A percentile compares a stretch with the other conserved stretches of the same genome.
phyloP scores from a whole-genome alignment of 805 yeast genomes.

The Wickerhamiella hasegawae region DNA sequence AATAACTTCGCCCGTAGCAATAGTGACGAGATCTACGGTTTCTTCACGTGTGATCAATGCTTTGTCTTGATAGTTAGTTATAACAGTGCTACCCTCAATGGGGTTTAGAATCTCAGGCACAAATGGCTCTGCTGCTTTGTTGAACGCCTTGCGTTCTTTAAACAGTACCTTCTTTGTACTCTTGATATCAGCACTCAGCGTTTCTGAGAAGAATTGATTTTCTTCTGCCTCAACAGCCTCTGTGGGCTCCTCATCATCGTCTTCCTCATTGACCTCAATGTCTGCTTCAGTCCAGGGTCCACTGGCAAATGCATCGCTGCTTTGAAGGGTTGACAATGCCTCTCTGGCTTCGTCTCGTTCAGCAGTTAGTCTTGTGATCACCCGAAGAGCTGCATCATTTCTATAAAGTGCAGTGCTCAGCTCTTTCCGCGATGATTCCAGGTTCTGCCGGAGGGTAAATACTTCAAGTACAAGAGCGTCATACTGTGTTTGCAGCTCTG shows the following conservation, averaged over 20 bases:
- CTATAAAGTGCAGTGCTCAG: slow-evolving; percentile 63
- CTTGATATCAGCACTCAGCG: background rate
- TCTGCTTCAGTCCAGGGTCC: background rate
- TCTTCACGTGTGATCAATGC: too few relatives aligned
- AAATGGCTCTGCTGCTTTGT: too few relatives aligned
- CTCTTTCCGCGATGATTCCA: slow-evolving; percentile 50
- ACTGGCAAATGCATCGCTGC: background rate
- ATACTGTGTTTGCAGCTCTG: slow-evolving; percentile 77
- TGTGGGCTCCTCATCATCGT: background rate
- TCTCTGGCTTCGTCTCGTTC: slow-evolving; percentile 60
- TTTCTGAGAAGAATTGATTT: background rate
- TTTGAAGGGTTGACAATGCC: slow-evolving; percentile 40
- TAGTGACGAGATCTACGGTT: too few relatives aligned
- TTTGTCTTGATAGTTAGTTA: too few relatives aligned
- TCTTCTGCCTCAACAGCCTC: background rate
- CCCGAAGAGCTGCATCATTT: slow-evolving; percentile 82
- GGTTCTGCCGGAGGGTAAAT: slow-evolving; percentile 57
- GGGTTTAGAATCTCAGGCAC: too few relatives aligned
- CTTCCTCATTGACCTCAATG: background rate
- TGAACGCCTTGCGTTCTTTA: slow-evolving; percentile 1
- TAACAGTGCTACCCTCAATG: too few relatives aligned
- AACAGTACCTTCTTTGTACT: background rate
- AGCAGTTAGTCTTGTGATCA: slow-evolving; percentile 55
- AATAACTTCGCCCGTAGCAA: too few relatives aligned
- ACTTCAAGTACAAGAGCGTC: slow-evolving; percentile 73